A percentile compares a stretch with the other conserved stretches of the same genome.
phyloP scores from a whole-genome alignment of 2,329 filamentous ascomycete species.

The Pseudogymnoascus sp. region DNA sequence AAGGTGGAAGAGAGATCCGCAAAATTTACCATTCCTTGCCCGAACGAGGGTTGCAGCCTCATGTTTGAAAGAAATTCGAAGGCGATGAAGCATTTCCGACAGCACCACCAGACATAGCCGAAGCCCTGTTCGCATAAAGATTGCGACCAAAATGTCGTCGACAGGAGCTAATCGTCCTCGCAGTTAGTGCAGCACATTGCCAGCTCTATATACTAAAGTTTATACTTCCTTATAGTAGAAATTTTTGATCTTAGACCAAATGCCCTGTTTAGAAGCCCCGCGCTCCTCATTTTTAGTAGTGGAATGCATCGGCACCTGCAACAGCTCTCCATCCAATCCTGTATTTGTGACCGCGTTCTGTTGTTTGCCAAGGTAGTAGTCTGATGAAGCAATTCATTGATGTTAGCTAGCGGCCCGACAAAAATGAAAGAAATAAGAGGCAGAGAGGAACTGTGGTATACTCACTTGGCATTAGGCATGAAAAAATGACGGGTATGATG shows the following conservation, averaged over 20 bases:
- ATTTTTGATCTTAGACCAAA: neutral
- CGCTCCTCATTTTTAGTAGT: neutral
- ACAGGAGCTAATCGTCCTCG: neutral
- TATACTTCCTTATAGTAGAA: neutral
- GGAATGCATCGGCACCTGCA: constrained; percentile 3
- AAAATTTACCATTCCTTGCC: too few species aligned
- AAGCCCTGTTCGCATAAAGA: too few species aligned
- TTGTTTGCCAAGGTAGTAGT: constrained; percentile 27
- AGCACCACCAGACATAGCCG: too few species aligned
- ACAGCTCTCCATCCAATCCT: constrained; percentile 20
- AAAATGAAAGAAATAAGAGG: neutral
- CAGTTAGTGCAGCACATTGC: neutral
- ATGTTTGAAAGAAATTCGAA: too few species aligned
- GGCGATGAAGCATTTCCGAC: too few species aligned
- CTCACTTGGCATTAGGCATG: constrained; percentile 33
- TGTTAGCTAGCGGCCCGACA: neutral
- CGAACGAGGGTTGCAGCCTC: too few species aligned
- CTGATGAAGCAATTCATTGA: constrained; percentile 10
- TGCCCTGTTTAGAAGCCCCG: neutral
- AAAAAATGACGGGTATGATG: constrained; percentile 28
- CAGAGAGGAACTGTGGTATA: neutral
- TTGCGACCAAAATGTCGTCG: too few species aligned
- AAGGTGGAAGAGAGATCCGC: too few species aligned
- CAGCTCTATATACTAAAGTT: neutral
- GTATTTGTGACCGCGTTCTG: constrained; percentile 23